Conservation (phyloP, 331 rosid species). For the Ulmus americana region DNA sequence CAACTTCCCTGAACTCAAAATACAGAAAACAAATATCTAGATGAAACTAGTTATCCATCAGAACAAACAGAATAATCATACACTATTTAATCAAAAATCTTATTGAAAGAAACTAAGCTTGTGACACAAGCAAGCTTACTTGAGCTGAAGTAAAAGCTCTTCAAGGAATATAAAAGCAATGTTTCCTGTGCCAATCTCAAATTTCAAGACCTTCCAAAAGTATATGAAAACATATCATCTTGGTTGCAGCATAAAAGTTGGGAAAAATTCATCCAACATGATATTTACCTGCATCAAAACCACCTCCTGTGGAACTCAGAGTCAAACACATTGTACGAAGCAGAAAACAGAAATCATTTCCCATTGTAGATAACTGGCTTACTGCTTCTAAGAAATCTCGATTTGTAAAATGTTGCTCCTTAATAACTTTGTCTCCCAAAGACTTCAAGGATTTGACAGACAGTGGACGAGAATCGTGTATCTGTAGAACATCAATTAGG, state of each 20-base stretch:
- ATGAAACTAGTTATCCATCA: slow-evolving; percentile 3
- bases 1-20: slow-evolving; percentile 53
- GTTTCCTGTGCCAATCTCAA: slow-evolving; percentile 71
- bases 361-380: slow-evolving; percentile 13
- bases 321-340: slow-evolving; percentile 10
- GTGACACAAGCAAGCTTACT: slow-evolving; percentile 33
- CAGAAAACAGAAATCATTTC: background rate
- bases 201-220: slow-evolving; percentile 54
- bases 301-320: slow-evolving; percentile 51
- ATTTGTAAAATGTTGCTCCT: slow-evolving; percentile 64
- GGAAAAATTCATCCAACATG: slow-evolving; percentile 18
- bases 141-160: slow-evolving; percentile 62
- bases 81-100: background rate
- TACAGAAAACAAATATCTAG: slow-evolving; percentile 3
- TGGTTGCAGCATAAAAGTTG: slow-evolving; percentile 15
- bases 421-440: slow-evolving; percentile 54
- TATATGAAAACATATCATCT: slow-evolving; percentile 10
- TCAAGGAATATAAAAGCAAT: slow-evolving; percentile 54
- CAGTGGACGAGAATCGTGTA: slow-evolving; percentile 52
- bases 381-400: slow-evolving; percentile 75
- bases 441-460: slow-evolving; percentile 47
- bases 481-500: slow-evolving; percentile 26
- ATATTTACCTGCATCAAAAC: slow-evolving; percentile 66
- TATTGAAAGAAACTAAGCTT: slow-evolving; percentile 7
- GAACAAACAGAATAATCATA: background rate